Percentiles rank a stretch among this genome's conserved stretches.
Evolutionary conservation across 768 basidiomycete species (phyloP).

Genomic region (Termitomyces heimii): DNA sequence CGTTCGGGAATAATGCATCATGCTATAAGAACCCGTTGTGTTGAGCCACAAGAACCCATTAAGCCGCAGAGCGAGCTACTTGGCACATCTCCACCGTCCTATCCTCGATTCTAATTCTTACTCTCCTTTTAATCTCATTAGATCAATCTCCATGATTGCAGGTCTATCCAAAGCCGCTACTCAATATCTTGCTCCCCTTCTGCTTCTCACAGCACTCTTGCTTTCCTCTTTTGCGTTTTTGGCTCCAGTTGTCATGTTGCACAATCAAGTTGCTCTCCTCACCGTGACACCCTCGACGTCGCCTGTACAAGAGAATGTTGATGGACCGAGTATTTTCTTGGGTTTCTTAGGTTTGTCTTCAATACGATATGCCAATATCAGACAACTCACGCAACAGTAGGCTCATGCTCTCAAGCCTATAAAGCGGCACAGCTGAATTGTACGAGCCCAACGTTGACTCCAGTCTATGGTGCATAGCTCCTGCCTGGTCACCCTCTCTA

Average conservation of each 20-base stretch:
- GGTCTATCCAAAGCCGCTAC: slow-evolving; percentile 63
- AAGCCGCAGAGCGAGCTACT: slow-evolving; percentile 24
- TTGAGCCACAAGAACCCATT: slow-evolving; percentile 2
- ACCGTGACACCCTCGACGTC: slow-evolving; percentile 53
- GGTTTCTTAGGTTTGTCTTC: slow-evolving; percentile 54
- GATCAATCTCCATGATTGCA: slow-evolving; percentile 47
- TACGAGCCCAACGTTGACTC: slow-evolving; percentile 46
- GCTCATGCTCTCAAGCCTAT: slow-evolving; percentile 57
- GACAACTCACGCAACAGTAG: slow-evolving; percentile 27
- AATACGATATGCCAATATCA: not conserved
- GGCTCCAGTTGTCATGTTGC: slow-evolving; percentile 58
- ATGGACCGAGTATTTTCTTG: slow-evolving; percentile 65
- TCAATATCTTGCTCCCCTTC: slow-evolving; percentile 60
- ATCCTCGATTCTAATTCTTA: not conserved
- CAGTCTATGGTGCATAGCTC: slow-evolving; percentile 50
- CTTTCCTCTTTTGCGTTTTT: slow-evolving; percentile 63
- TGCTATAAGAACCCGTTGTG: slow-evolving; percentile 1
- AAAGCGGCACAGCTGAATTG: slow-evolving; percentile 50
- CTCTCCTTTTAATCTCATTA: not conserved
- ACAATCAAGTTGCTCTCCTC: slow-evolving; percentile 57
- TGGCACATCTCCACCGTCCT: slow-evolving; percentile 7
- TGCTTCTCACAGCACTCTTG: slow-evolving; percentile 60
- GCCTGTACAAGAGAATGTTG: slow-evolving; percentile 31
- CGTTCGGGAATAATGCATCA: slow-evolving; percentile 5
- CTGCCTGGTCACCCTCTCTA: not conserved